phyloP scores from a whole-genome alignment of 2,329 filamentous ascomycete genomes.

The Endoconidiophora polonica region DNA sequence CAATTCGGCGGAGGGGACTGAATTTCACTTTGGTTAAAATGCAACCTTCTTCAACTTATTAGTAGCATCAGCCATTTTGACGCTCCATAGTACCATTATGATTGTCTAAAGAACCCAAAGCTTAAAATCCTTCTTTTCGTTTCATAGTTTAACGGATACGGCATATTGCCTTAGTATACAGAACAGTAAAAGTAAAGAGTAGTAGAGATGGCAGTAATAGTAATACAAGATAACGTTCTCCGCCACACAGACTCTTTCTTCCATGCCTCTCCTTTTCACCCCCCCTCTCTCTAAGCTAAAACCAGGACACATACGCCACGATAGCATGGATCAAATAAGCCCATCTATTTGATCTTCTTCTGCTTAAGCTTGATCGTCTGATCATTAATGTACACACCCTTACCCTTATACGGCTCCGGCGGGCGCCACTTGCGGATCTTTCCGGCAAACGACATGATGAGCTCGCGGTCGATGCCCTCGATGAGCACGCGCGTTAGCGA shows the following conservation, averaged over 20 bases:
- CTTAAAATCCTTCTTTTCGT: background rate
- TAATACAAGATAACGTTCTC: slow-evolving; percentile 4
- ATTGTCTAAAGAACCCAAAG: no score
- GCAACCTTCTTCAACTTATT: background rate
- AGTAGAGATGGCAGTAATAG: slow-evolving; percentile 20
- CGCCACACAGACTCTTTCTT: background rate
- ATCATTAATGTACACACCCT: slow-evolving; percentile 95
- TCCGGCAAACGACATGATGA: slow-evolving; percentile 81
- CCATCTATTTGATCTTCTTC: slow-evolving; percentile 76
- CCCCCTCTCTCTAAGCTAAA: background rate
- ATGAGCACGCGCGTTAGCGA: slow-evolving; percentile 82
- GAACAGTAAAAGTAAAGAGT: slow-evolving; percentile 6
- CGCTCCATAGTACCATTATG: no score
- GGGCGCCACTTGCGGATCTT: slow-evolving; percentile 73
- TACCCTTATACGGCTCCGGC: slow-evolving; percentile 97
- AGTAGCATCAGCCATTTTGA: no score
- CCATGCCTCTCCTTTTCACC: background rate
- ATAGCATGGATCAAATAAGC: background rate
- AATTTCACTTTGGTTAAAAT: slow-evolving; percentile 4
- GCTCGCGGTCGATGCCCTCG: slow-evolving; percentile 73
- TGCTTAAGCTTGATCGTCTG: slow-evolving; percentile 97
- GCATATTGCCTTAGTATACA: slow-evolving; percentile 3
- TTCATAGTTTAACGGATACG: no score
- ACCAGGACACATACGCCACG: background rate
- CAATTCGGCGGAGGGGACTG: background rate